Base-by-base conservation (phyloP, 2,329 filamentous ascomycete genomes). In the Albophoma yamanashiensis region DNA sequence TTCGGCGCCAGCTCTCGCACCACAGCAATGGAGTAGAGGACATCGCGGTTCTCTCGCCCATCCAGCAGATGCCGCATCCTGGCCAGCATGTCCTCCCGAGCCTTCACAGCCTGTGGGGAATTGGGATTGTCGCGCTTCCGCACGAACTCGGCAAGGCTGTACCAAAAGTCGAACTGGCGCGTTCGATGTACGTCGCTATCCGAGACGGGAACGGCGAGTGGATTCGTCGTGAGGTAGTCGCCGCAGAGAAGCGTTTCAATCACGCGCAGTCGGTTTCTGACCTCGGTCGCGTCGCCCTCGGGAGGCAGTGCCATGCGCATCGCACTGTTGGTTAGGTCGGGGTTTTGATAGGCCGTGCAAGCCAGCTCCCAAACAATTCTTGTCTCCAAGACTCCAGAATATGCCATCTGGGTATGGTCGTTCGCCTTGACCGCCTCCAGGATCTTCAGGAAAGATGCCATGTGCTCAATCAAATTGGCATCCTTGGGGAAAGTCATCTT, bases 11-110 rank as follows among this genome's bases (percentile, higher is more conserved):
- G 79, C 63, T 92, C 85, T 34, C 91, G 86, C 20, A 89, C 86
- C 59, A 96, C 84, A 11, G 89, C 90, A 64, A 96, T 88, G 0
- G 90, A 94, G 74, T 96, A 96, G 60, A 97, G 83, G 22, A 96
- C 88, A 70, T 97, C 92, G 58, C 92, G 86, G 68, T 93, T 94
- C 75, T 97, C 92, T 31, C 88, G 83, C 56, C 88, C 88, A 65
- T 91, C 89, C 15, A 96, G 80, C 27, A 93, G 79, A 60, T 81
- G 81, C 39, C 91, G 86, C 72, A 91, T 83, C 58, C 81, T 80
- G 5, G 73, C 74, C 38, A 96, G 76, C 1, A 84, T 82, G 34
- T 85, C 81, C 58, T 92, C 87, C 42, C 91, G 83, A 59, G 78
- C 66, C 80, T 84, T 61, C 75, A 76, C 61, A 68, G 70, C 64